Conservation (phyloP, 2,329 filamentous ascomycete species). For the Periconia sp. region DNA sequence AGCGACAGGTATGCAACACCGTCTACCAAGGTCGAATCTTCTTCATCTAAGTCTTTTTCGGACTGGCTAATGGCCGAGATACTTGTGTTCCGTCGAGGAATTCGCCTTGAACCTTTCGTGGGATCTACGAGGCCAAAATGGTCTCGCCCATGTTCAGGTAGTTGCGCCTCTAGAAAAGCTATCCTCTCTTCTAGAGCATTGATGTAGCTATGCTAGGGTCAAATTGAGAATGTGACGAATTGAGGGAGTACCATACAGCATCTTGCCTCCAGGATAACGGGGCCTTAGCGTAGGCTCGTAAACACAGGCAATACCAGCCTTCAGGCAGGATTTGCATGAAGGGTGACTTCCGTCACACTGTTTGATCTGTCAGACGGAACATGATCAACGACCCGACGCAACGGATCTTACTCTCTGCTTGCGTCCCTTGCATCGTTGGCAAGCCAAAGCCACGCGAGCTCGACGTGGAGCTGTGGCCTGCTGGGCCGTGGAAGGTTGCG, state of each 20-base stretch:
- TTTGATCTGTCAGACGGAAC: constrained; percentile 2
- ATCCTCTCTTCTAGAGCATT: constrained; percentile 33
- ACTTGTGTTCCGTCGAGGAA: neutral
- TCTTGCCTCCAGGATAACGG: constrained; percentile 34
- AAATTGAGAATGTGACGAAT: neutral
- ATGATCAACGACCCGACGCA: neutral
- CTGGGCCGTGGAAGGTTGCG: constrained; percentile 4
- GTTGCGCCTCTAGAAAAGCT: constrained; percentile 32
- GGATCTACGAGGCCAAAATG: constrained; percentile 21
- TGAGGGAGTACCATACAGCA: constrained; percentile 18
- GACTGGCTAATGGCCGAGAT: neutral
- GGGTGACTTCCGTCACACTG: constrained; percentile 32
- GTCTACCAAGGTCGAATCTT: constrained; percentile 28
- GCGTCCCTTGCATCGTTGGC: constrained; percentile 32
- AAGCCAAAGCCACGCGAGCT: constrained; percentile 29
- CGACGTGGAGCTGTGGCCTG: constrained; percentile 16
- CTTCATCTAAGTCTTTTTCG: constrained; percentile 25
- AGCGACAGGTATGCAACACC: constrained; percentile 36
- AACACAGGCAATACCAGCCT: constrained; percentile 24
- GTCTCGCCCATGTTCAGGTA: constrained; percentile 31
- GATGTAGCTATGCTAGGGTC: constrained; percentile 22
- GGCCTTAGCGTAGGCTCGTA: constrained; percentile 32
- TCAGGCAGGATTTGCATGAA: constrained; percentile 27
- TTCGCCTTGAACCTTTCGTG: constrained; percentile 13
- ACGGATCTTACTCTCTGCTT: constrained; percentile 31